These are phyloP conservation scores for Taxillus chinensis DNA, from an alignment of 164 flowering plant species.

Conservation along the genomic window DNA sequence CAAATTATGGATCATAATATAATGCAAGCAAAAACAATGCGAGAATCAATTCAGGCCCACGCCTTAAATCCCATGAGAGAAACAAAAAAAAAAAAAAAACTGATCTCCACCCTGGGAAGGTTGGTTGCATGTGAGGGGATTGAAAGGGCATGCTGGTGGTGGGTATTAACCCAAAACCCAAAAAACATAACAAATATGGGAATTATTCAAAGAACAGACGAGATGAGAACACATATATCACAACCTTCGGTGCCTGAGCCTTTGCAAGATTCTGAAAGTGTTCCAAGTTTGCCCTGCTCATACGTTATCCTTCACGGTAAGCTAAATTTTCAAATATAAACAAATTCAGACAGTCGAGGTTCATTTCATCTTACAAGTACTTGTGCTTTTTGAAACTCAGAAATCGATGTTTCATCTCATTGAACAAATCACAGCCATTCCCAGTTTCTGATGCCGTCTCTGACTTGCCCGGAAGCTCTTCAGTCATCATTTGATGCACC, in stretches of 20 bases:
- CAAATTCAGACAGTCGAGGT: neutral
- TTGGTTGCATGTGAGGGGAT: neutral
- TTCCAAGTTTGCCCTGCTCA: slow-evolving; percentile 55
- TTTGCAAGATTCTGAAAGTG: slow-evolving; percentile 55
- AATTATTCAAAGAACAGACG: neutral
- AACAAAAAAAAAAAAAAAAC: too few species aligned
- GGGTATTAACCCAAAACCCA: too few species aligned
- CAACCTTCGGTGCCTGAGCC: slow-evolving; percentile 83
- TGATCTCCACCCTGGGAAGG: neutral
- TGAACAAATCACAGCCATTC: slow-evolving; percentile 30
- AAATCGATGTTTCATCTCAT: slow-evolving; percentile 57
- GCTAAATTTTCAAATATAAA: slow-evolving; percentile 1
- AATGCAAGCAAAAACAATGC: too few species aligned
- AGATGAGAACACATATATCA: neutral
- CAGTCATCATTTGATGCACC: slow-evolving; percentile 24
- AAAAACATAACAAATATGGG: neutral
- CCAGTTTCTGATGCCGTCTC: slow-evolving; percentile 18
- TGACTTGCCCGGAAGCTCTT: slow-evolving; percentile 22
- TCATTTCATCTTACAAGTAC: slow-evolving; percentile 53
- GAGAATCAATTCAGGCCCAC: too few species aligned
- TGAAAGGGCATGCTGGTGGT: too few species aligned
- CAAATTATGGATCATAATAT: too few species aligned
- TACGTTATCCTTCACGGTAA: slow-evolving; percentile 2
- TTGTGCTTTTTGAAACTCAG: slow-evolving; percentile 59
- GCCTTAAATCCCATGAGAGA: neutral